A percentile compares a stretch with the other conserved stretches of the same genome.
These are phyloP conservation scores for Basipetospora chlamydospora DNA, from an alignment of 2,329 filamentous ascomycete genomes.

Conservation along the genomic window DNA sequence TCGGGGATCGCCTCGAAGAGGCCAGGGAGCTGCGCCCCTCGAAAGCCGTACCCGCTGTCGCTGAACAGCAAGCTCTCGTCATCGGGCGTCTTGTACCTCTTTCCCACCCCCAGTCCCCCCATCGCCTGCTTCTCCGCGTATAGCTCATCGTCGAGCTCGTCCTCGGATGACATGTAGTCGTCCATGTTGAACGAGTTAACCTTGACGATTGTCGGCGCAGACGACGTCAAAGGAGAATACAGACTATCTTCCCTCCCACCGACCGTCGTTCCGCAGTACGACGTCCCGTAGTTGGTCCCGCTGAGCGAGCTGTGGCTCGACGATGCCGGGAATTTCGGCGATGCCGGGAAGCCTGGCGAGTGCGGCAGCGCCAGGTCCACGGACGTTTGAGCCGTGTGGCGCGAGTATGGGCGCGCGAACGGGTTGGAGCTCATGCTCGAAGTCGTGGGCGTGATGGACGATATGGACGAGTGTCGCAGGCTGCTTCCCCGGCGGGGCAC, in stretches of 20 bases:
- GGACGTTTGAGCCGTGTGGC: constrained; percentile 29
- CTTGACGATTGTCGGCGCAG: background rate
- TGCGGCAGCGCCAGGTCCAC: constrained; percentile 19
- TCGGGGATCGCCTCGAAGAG: constrained; percentile 11
- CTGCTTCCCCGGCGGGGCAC: constrained; percentile 19
- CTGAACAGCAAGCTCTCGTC: constrained; percentile 24
- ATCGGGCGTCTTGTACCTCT: background rate
- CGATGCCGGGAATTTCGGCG: too few species aligned
- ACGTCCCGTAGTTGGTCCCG: constrained; percentile 8
- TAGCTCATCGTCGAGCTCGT: constrained; percentile 12
- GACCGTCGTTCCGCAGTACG: constrained; percentile 5
- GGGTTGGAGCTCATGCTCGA: constrained; percentile 26
- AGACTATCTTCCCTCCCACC: too few species aligned
- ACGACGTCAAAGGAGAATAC: constrained; percentile 1
- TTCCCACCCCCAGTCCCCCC: too few species aligned
- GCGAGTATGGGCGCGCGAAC: constrained; percentile 24
- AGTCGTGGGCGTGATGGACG: constrained; percentile 25
- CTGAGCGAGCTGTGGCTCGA: constrained; percentile 9
- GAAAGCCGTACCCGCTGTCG: constrained; percentile 19
- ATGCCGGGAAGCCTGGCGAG: constrained; percentile 9
- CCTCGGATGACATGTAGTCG: constrained; percentile 23
- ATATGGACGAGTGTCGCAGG: constrained; percentile 24
- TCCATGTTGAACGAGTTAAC: constrained; percentile 19
- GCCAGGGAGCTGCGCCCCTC: constrained; percentile 19
- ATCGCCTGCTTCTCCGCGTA: background rate